phyloP scores from a whole-genome alignment of 352 stramenopile species.

The Globisporangium radiosum region DNA sequence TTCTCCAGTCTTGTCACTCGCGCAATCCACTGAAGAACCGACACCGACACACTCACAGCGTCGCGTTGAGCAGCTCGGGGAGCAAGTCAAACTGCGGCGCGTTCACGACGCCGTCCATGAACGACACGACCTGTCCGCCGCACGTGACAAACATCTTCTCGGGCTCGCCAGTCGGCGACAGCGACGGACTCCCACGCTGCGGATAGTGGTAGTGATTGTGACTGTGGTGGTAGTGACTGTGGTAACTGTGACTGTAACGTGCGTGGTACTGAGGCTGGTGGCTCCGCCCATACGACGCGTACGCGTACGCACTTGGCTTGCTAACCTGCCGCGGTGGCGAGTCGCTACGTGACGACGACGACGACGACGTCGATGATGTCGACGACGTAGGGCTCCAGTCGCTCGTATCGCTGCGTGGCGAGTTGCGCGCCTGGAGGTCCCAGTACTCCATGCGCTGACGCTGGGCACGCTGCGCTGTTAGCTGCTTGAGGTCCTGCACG shows the following conservation, averaged over 20 bases:
- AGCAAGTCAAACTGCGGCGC: conserved; percentile 47
- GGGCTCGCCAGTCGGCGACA: conserved; percentile 15
- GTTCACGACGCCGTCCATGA: conserved; percentile 82
- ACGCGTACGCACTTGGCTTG: conserved; percentile 26
- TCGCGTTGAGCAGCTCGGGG: conserved; percentile 24
- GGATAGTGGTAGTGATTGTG: conserved; percentile 16
- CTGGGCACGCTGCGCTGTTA: conserved; percentile 64
- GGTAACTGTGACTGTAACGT: too few species aligned
- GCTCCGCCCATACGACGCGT: conserved; percentile 6
- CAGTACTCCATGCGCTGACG: conserved; percentile 67
- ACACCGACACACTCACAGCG: conserved; percentile 3
- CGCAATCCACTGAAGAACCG: too few species aligned
- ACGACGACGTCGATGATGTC: conserved; percentile 10
- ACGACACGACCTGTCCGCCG: conserved; percentile 70
- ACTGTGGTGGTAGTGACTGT: conserved; percentile 5
- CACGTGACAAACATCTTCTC: conserved; percentile 81
- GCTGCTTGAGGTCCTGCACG: conserved; percentile 63
- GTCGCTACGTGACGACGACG: conserved; percentile 9
- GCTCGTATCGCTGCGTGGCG: conserved; percentile 21
- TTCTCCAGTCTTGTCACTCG: too few species aligned
- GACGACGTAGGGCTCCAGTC: conserved; percentile 23
- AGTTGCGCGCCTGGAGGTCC: conserved; percentile 40
- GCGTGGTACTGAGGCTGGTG: not conserved
- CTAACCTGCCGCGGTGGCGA: conserved; percentile 19
- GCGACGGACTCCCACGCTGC: conserved; percentile 11